Evolutionary conservation across 345 rosid species (phyloP), one percentile per base, ranked within the genome.

Genomic region (Brassica nigra): DNA sequence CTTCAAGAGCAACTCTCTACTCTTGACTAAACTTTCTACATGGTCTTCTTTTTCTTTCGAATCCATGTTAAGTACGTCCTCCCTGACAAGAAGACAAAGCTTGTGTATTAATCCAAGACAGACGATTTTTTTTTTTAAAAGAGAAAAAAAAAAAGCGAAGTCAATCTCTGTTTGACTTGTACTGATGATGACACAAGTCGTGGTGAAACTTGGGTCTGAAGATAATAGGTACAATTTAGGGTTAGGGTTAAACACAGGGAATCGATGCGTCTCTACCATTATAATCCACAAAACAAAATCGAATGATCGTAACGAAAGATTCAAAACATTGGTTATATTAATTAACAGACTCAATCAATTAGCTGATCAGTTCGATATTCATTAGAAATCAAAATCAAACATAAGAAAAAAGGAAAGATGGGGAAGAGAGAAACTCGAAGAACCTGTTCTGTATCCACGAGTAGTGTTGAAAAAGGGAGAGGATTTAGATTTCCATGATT

Each of bases 131-230:
- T 20, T 23, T 23, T 23, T 23, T 23, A 1, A 52, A 16, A 16
- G 5, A 6, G 18, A 34, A 9, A 3, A 70, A 6, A 6, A 33
- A 23, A n/a, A 59, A 9, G n/a, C 57, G 29, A 78, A 63, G 76
- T 63, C 71, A 54, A 67, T 18, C 28, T 66, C n/a, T 27, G 66
- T 57, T 37, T 37, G 72, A 65, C 78, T 62, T 31, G 4, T 29
- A 29, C 18, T 18, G 33, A 30, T 7, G 16, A 30, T 7, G 16
- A 1, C 55, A 27, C 12, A n/a, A 61, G 6, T 37, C 31, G 23
- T 64, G 31, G 7, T 55, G 34, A 71, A 78, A 78, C 81, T 37
- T 78, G 76, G 14, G 81, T 29, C 20, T 6, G 4, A 67, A 76
- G 79, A 11, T 44, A 78, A 78, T 15, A 2, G 44, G 16, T 61